Conservation (phyloP, 192 early-diverging fungal species). For the Polychytrium aggregatum region DNA sequence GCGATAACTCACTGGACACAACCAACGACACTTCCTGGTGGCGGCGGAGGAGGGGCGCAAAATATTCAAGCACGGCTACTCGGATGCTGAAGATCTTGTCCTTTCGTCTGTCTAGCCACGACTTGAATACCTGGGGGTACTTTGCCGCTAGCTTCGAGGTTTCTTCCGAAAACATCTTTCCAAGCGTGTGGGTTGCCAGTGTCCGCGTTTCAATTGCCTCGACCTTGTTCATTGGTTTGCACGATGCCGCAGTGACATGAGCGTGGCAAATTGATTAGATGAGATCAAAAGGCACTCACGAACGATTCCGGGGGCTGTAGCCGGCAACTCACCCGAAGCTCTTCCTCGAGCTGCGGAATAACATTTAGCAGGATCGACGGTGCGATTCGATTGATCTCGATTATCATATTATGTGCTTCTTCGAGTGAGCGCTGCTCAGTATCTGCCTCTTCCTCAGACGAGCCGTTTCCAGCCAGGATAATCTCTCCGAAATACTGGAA, state of each 20-base stretch:
- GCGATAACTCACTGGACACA: constrained; percentile 44
- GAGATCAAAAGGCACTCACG: too few relatives aligned
- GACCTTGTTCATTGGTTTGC: constrained; percentile 17
- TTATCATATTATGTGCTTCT: constrained; percentile 66
- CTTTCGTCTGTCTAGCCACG: constrained; percentile 70
- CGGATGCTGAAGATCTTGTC: constrained; percentile 66
- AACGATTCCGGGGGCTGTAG: too few relatives aligned
- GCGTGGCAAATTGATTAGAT: too few relatives aligned
- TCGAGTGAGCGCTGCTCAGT: constrained; percentile 30
- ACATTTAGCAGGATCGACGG: constrained; percentile 78
- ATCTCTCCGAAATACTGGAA: constrained; percentile 72
- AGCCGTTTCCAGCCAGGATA: constrained; percentile 46
- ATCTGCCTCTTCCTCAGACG: constrained; percentile 15
- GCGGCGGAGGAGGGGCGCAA: constrained; percentile 45
- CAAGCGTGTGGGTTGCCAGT: constrained; percentile 65
- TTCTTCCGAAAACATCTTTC: constrained; percentile 79
- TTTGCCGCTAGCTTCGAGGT: constrained; percentile 53
- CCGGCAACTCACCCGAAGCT: constrained; percentile 48
- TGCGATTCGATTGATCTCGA: constrained; percentile 64
- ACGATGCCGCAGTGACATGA: too few relatives aligned
- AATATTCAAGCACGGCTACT: constrained; percentile 60
- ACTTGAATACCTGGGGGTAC: constrained; percentile 73
- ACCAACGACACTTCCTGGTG: constrained; percentile 64
- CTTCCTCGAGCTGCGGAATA: constrained; percentile 88
- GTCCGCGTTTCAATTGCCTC: constrained; percentile 67